Conservation (phyloP, 352 stramenopile genomes). For the Elongisporangium prolatum region DNA sequence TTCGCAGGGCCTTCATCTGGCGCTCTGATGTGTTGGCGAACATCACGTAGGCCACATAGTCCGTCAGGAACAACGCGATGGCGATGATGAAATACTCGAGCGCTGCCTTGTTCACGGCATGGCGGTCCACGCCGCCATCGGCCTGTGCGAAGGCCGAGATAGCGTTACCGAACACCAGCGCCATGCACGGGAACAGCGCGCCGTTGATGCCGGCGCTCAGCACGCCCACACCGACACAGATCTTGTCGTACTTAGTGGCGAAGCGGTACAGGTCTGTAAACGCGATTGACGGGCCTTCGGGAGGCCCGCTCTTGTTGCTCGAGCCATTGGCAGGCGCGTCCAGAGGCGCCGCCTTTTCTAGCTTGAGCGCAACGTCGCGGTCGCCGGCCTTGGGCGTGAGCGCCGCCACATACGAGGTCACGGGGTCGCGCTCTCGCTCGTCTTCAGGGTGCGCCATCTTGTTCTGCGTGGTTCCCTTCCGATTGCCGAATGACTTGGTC, state of each 20-base stretch:
- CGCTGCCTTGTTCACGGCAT: slow-evolving; percentile 8
- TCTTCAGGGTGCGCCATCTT: neutral
- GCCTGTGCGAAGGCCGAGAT: slow-evolving; percentile 20
- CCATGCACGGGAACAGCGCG: slow-evolving; percentile 37
- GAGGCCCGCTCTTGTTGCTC: neutral
- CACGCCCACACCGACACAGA: slow-evolving; percentile 13
- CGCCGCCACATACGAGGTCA: neutral
- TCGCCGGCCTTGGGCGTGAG: slow-evolving; percentile 1
- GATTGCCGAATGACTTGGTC: neutral
- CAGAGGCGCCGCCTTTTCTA: neutral
- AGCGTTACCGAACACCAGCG: slow-evolving; percentile 34
- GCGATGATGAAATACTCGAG: slow-evolving; percentile 15
- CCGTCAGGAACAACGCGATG: slow-evolving; percentile 13
- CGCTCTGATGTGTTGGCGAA: slow-evolving; percentile 18
- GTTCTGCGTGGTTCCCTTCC: neutral
- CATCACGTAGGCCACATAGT: slow-evolving; percentile 12
- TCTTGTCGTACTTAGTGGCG: slow-evolving; percentile 12
- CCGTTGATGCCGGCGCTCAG: slow-evolving; percentile 18
- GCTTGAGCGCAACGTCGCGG: slow-evolving; percentile 1
- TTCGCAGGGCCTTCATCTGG: slow-evolving; percentile 33
- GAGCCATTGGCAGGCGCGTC: neutral
- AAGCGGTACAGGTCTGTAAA: slow-evolving; percentile 23
- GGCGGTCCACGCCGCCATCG: slow-evolving; percentile 9
- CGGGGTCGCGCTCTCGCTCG: neutral
- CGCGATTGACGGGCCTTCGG: slow-evolving; percentile 3